Evolutionary conservation across 2,329 filamentous ascomycete species (phyloP), one percentile per base, ranked within the genome.

Genomic region (Cladosporium oxysporum): DNA sequence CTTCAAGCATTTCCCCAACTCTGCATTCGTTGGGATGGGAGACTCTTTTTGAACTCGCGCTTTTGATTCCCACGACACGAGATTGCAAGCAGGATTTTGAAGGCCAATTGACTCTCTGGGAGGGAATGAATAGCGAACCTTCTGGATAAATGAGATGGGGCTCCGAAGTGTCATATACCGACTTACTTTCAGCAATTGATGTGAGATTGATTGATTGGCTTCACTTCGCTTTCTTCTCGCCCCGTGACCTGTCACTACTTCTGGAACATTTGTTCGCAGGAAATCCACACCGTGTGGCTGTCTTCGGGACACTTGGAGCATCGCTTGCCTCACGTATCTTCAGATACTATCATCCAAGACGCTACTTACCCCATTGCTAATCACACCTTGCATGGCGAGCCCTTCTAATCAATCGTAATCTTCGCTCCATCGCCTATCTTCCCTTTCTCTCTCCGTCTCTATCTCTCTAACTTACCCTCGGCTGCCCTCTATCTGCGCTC

Each of bases 31-130:
- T 21, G 41, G n/a, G n/a, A 47, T 47, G 41, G 41, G 41, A 21
- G 41, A 47, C 10, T 21, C 29, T 41, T 58, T 33, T 26, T 37
- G 14, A 6, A 23, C 18, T 35, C 21, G 33, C 33, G n/a, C 23
- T 58, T 58, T 33, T 14, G 55, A 58, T 58, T 58, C 55, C 55
- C 55, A 58, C 41, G 55, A 37, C 33, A 58, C 55, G 55, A 58
- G 55, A 58, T 28, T 58, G 55, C 55, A 41, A 41, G 33, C n/a
- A 23, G 33, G 29, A 28, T 41, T 58, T 12, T 16, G 31, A 21
- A 21, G 18, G 33, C 16, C 37, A n/a, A 55, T 7, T 29, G 52
- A 29, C 26, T n/a, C 18, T 55, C 31, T 31, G 2, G 28, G 18
- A n/a, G 52, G 28, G 31, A 3, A 55, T 21, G n/a, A 21, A 21